phyloP scores from a whole-genome alignment of 805 yeast species.

The Candida fluviatilis region DNA sequence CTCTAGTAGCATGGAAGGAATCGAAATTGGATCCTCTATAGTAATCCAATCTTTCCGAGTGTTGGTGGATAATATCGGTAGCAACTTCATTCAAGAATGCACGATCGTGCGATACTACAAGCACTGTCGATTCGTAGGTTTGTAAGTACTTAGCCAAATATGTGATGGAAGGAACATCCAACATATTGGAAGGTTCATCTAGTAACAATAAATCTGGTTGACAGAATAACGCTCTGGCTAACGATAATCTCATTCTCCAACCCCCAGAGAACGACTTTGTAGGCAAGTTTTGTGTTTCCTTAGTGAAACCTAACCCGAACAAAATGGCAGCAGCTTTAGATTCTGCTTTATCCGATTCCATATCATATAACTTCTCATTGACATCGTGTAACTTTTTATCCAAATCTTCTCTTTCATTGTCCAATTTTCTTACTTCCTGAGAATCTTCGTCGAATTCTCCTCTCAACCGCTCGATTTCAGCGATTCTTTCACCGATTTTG shows the following conservation, averaged over 20 bases:
- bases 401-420: slow-evolving; percentile 85
- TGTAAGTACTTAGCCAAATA: slow-evolving; percentile 87
- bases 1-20: slow-evolving; percentile 86
- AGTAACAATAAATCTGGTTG: slow-evolving; percentile 88
- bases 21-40: slow-evolving; percentile 94
- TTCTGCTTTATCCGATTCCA: slow-evolving; percentile 98
- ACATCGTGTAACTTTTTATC: slow-evolving; percentile 75
- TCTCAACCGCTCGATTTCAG: slow-evolving; percentile 68
- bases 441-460: slow-evolving; percentile 74
- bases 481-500: slow-evolving; percentile 67
- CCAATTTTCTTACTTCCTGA: slow-evolving; percentile 71
- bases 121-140: slow-evolving; percentile 84
- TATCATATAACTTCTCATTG: slow-evolving; percentile 77
- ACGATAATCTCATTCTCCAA: slow-evolving; percentile 99
- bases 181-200: slow-evolving; percentile 99
- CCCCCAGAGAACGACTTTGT: slow-evolving; percentile 98
- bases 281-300: slow-evolving; percentile 75
- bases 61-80: slow-evolving; percentile 96
- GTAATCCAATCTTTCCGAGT: slow-evolving; percentile 93
- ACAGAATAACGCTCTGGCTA: slow-evolving; percentile 96
- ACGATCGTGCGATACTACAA: slow-evolving; percentile 97
- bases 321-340: slow-evolving; percentile 93
- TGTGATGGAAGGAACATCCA: slow-evolving; percentile 98
- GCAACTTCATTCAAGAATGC: slow-evolving; percentile 97
- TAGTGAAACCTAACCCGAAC: slow-evolving; percentile 89